These are phyloP conservation scores for Coemansia sp. DNA, from an alignment of 192 early-diverging fungal species.

Conservation along the genomic window DNA sequence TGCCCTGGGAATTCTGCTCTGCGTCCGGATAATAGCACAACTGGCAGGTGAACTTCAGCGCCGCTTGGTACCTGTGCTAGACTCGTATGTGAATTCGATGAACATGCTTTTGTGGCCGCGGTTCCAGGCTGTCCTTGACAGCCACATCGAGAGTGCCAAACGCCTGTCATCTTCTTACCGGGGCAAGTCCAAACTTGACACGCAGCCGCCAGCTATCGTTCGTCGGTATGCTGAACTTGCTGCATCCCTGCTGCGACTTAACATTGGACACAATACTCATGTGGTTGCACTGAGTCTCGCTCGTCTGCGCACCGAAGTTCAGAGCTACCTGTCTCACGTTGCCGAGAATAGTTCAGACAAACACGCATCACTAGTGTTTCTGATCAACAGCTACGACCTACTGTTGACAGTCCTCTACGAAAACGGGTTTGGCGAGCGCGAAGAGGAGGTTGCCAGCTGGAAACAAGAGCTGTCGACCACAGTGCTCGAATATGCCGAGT, in stretches of 20 bases:
- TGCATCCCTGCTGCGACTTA: conserved; percentile 84
- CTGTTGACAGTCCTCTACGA: conserved; percentile 76
- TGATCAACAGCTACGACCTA: conserved; percentile 95
- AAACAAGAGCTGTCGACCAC: conserved; percentile 37
- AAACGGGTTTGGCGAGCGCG: conserved; percentile 46
- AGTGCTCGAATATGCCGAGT: conserved; percentile 82
- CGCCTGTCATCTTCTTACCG: conserved; percentile 57
- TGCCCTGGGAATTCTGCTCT: conserved; percentile 86
- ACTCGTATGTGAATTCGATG: conserved; percentile 82
- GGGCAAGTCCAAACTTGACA: conserved; percentile 56
- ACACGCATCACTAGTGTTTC: conserved; percentile 71
- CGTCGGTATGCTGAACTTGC: conserved; percentile 92
- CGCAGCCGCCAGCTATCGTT: conserved; percentile 47
- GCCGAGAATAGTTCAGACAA: conserved; percentile 67
- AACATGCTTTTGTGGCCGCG: conserved; percentile 96
- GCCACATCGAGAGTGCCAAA: conserved; percentile 89
- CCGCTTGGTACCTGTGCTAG: conserved; percentile 72
- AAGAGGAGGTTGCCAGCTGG: conserved; percentile 49
- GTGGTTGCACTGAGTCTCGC: conserved; percentile 70
- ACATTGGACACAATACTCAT: conserved; percentile 84
- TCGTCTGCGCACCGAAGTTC: conserved; percentile 73
- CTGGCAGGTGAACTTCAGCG: conserved; percentile 79
- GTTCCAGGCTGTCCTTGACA: conserved; percentile 76
- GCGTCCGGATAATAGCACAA: conserved; percentile 84
- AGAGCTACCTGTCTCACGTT: conserved; percentile 70